Percentiles rank a stretch among this genome's conserved stretches.
Evolutionary conservation across 306 rosid species (phyloP).

Genomic region (Hippophae gyantsensis): DNA sequence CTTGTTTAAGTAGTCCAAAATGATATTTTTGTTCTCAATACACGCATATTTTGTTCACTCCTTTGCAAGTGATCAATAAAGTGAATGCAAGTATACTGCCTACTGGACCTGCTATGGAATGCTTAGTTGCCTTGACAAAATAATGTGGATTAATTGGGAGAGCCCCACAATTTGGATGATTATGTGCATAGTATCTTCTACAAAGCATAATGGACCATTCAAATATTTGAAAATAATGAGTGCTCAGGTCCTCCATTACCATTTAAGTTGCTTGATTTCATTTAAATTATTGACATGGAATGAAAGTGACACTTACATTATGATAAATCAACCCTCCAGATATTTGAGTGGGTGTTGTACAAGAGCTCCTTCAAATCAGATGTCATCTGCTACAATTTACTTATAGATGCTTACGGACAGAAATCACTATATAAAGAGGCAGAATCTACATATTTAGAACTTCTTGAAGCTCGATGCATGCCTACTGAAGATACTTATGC

Average conservation of each 20-base stretch:
- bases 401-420: conserved; percentile 81
- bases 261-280: not conserved
- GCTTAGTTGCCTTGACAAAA: not conserved
- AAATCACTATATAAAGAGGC: conserved; percentile 58
- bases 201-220: not conserved
- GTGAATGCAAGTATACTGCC: not conserved
- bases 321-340: conserved; percentile 33
- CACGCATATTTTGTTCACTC: not conserved
- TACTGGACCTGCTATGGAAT: not conserved
- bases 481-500: conserved; percentile 95
- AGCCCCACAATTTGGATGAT: not conserved
- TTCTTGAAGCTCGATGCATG: conserved; percentile 60
- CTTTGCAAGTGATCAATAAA: not conserved
- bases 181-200: not conserved
- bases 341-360: conserved; percentile 74
- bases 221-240: not conserved
- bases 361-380: conserved; percentile 82
- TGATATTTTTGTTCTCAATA: not conserved
- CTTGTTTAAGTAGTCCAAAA: not conserved
- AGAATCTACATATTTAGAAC: conserved; percentile 69
- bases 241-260: not conserved
- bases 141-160: not conserved
- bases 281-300: conserved; percentile 15
- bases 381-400: conserved; percentile 87
- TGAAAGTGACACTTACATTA: not conserved